phyloP scores from a whole-genome alignment of 306 rosid species.

The Fagus crenata region DNA sequence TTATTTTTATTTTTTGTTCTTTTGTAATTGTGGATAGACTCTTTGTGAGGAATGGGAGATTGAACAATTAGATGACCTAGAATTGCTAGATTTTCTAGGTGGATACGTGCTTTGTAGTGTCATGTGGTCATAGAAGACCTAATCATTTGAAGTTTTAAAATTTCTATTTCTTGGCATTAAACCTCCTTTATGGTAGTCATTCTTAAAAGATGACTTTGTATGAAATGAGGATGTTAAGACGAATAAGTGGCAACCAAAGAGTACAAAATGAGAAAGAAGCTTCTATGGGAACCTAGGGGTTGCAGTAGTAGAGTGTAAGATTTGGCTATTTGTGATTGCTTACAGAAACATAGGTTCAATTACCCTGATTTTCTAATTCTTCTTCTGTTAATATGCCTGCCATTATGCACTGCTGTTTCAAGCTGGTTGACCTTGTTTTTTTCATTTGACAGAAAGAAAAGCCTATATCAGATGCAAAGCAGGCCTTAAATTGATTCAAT shows the following conservation, averaged over 20 bases:
- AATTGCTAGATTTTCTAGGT: not conserved
- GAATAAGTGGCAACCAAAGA: not conserved
- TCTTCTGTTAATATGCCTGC: too few species aligned
- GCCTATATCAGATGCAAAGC: not conserved
- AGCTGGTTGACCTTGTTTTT: not conserved
- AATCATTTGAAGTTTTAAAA: not conserved
- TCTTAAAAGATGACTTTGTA: not conserved
- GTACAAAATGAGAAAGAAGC: not conserved
- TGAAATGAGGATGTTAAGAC: not conserved
- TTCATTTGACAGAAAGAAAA: not conserved
- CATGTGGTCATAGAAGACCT: not conserved
- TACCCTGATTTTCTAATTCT: not conserved
- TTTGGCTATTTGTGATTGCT: too few species aligned
- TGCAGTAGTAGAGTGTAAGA: not conserved
- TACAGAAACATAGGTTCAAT: not conserved
- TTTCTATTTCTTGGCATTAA: not conserved
- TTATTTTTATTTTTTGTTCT: not conserved
- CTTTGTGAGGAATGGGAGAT: not conserved
- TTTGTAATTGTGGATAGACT: not conserved
- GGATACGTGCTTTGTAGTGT: not conserved
- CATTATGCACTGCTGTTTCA: not conserved
- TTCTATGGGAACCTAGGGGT: not conserved
- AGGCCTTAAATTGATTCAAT: not conserved
- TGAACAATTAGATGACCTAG: not conserved
- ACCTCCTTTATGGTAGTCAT: not conserved